These are phyloP conservation scores for Fusarium kyushuense DNA, from an alignment of 2,329 filamentous ascomycete genomes.

Conservation along the genomic window DNA sequence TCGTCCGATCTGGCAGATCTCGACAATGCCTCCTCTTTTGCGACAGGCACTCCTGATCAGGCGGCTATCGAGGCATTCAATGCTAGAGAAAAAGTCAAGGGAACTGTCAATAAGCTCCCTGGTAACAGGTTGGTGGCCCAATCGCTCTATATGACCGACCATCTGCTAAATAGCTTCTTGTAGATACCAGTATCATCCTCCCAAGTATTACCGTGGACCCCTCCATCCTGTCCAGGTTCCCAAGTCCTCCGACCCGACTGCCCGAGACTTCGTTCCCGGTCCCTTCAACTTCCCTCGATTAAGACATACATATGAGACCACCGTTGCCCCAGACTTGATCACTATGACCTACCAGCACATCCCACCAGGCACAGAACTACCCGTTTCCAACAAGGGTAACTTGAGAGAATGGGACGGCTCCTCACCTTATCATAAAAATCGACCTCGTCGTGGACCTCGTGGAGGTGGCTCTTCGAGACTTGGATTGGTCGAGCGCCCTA, in stretches of 20 bases:
- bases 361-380: conserved; percentile 76
- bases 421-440: conserved; percentile 94
- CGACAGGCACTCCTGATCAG: conserved; percentile 56
- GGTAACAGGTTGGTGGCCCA: conserved; percentile 59
- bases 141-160: not conserved
- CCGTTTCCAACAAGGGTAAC: conserved; percentile 67
- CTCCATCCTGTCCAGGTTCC: conserved; percentile 93
- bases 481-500: conserved; percentile 76
- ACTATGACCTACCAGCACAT: conserved; percentile 88
- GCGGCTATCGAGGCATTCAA: conserved; percentile 57
- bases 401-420: conserved; percentile 89
- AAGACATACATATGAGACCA: conserved; percentile 89
- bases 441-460: conserved; percentile 84
- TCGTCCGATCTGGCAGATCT: conserved; percentile 59
- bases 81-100: conserved; percentile 52
- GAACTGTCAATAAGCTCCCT: conserved; percentile 57
- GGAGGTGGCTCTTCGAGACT: conserved; percentile 75
- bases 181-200: conserved; percentile 95
- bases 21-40: conserved; percentile 64
- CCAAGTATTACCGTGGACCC: conserved; percentile 94
- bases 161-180: conserved; percentile 22
- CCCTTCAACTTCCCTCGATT: conserved; percentile 90
- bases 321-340: conserved; percentile 87
- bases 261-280: conserved; percentile 88
- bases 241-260: conserved; percentile 85